Evolutionary conservation across 306 rosid species (phyloP), one percentile per base, ranked within the genome.

Genomic region (Morella rubra): DNA sequence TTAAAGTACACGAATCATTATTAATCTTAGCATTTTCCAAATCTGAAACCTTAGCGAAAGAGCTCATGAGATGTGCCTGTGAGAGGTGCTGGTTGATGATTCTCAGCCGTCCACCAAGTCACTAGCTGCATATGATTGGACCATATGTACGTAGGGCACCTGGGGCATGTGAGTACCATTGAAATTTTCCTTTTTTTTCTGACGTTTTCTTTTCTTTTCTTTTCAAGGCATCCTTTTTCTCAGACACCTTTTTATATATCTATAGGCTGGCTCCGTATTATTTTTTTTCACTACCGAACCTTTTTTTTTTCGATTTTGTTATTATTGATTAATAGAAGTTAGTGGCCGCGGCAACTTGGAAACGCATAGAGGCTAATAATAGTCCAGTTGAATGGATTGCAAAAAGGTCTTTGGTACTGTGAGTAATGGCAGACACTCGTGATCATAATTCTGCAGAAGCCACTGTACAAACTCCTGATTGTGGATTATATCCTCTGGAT

Each of bases 321-420:
- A 44, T 44, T 44, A 15, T 16, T 37, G 3, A 24, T 37, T 5
- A 3, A 11, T 20, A 27, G 64, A 20, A 66, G 47, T 24, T 4
- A 74, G 77, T 65, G 83, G 61, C 55, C 72, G 84, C 80, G 82
- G 82, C 82, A 60, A 62, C 54, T 69, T 41, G 84, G 52, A 80
- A 70, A 22, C 65, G 84, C 56, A 68, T 67, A 51, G 8, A 24
- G 7, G 52, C 12, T 46, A 44, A 71, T 13, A 68, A 59, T 71
- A 22, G 49, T 22, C 4, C 7, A 16, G 69, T 22, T 44, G 74
- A 53, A 52, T 55, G 64, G 77, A 44, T 44, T 42, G 12, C 41
- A 15, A 46, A 27, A 45, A 19, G 44, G 64, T 58, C 27, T 58
- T 56, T 44, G 32, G 16, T 8, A 42, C 76, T 49, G 72, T 47